A percentile compares a stretch with the other conserved stretches of the same genome.
These are phyloP conservation scores for Coelastrella sp. DNA, from an alignment of 139 green algal species.

Conservation along the genomic window DNA sequence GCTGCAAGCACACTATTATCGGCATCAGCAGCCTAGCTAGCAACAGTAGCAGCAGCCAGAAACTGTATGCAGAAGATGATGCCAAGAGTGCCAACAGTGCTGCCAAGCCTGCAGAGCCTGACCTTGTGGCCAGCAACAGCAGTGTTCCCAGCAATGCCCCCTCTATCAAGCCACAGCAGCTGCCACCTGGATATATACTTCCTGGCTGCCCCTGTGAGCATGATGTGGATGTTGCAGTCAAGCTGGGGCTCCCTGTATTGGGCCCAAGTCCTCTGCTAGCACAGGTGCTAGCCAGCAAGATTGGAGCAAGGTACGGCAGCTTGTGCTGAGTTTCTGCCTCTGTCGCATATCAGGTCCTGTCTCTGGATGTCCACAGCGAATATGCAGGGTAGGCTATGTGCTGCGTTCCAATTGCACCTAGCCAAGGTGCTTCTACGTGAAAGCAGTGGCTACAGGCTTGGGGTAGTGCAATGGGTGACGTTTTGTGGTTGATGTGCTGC, in stretches of 20 bases:
- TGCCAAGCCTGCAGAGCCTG: background rate
- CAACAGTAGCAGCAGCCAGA: background rate
- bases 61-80: background rate
- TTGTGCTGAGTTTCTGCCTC: too few relatives aligned
- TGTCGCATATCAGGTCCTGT: too few relatives aligned
- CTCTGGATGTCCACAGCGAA: too few relatives aligned
- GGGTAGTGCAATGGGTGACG: too few relatives aligned
- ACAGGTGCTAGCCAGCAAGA: background rate
- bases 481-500: background rate
- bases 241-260: background rate
- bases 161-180: too few relatives aligned
- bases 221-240: slow-evolving; percentile 21
- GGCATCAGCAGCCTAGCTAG: background rate
- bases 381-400: too few relatives aligned
- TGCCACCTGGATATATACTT: background rate
- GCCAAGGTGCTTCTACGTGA: too few relatives aligned
- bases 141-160: background rate
- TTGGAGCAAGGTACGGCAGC: background rate
- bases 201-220: background rate
- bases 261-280: slow-evolving; percentile 6
- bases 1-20: background rate
- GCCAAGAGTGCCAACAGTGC: background rate
- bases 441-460: too few relatives aligned
- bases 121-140: background rate
- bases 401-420: too few relatives aligned